Conservation (phyloP, 177 flowering plant genomes). For the Vitis hybrid region DNA sequence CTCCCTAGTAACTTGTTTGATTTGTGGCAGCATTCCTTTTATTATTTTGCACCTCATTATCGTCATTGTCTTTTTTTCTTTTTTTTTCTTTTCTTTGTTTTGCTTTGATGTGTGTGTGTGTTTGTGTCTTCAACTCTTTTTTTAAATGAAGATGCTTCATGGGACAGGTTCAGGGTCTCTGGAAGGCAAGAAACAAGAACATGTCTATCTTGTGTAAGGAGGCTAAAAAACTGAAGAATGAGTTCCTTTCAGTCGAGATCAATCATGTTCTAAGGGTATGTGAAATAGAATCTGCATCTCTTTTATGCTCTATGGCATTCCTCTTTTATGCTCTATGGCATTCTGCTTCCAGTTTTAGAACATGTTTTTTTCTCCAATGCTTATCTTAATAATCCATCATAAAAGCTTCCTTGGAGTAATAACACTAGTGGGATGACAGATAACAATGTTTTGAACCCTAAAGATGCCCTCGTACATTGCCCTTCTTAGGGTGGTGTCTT, state of each 20-base stretch:
- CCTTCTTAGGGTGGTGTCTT: no score
- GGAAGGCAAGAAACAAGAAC: constrained; percentile 62
- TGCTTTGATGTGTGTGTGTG: neutral
- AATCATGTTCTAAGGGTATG: constrained; percentile 74
- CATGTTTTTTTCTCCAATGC: neutral
- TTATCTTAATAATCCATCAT: neutral
- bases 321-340: neutral
- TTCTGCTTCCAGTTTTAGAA: no score
- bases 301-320: neutral
- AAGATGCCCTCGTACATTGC: no score
- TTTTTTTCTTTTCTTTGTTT: neutral
- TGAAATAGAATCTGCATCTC: constrained; percentile 1
- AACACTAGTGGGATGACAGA: neutral
- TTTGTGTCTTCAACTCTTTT: neutral
- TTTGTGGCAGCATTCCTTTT: no score
- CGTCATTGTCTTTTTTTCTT: neutral
- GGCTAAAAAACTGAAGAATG: constrained; percentile 52
- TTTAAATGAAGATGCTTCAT: constrained; percentile 7
- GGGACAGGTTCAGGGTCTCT: constrained; percentile 66
- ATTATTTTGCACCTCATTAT: no score
- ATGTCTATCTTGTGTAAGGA: constrained; percentile 48
- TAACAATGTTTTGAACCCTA: neutral
- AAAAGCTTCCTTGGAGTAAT: neutral
- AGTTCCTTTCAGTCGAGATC: constrained; percentile 61
- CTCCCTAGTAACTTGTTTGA: no score